Percentiles rank a stretch among this genome's conserved stretches.
Conservation (phyloP, 768 basidiomycete species). For the Termitomyces sp. region DNA sequence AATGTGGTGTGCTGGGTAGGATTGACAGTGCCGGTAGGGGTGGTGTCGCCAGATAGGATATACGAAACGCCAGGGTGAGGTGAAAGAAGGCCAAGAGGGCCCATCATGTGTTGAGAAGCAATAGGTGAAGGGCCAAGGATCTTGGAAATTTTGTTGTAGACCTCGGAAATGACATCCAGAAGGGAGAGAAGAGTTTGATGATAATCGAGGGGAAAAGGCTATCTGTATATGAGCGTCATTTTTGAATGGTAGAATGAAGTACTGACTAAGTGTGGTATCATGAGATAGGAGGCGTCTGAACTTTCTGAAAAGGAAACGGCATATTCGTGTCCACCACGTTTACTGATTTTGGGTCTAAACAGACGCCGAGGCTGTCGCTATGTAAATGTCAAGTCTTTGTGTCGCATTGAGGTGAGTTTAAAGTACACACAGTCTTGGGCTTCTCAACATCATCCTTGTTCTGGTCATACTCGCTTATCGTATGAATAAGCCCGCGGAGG, state of each 20-base stretch:
- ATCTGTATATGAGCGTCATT: slow-evolving; percentile 1
- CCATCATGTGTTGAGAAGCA: slow-evolving; percentile 70
- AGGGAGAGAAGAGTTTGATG: slow-evolving; percentile 86
- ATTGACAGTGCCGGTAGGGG: slow-evolving; percentile 8
- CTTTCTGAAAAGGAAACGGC: slow-evolving; percentile 55
- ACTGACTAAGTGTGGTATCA: slow-evolving; percentile 71
- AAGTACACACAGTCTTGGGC: slow-evolving; percentile 61
- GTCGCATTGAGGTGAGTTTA: slow-evolving; percentile 4
- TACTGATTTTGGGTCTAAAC: slow-evolving; percentile 56
- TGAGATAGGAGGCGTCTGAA: slow-evolving; percentile 64
- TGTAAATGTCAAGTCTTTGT: background rate
- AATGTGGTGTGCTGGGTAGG: slow-evolving; percentile 18
- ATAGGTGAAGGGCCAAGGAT: slow-evolving; percentile 83
- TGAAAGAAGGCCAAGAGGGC: slow-evolving; percentile 69
- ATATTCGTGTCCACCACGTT: slow-evolving; percentile 58
- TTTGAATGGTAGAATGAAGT: background rate
- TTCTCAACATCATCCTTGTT: slow-evolving; percentile 71
- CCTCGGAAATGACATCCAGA: slow-evolving; percentile 84
- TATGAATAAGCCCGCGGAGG: slow-evolving; percentile 68
- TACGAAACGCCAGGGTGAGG: slow-evolving; percentile 85
- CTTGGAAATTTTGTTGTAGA: slow-evolving; percentile 83
- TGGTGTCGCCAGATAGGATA: slow-evolving; percentile 54
- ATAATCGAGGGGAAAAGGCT: slow-evolving; percentile 92
- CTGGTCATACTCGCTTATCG: slow-evolving; percentile 75
- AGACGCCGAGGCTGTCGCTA: slow-evolving; percentile 45